phyloP scores from a whole-genome alignment of 768 basidiomycete species.

The Termitomyces sp. region DNA sequence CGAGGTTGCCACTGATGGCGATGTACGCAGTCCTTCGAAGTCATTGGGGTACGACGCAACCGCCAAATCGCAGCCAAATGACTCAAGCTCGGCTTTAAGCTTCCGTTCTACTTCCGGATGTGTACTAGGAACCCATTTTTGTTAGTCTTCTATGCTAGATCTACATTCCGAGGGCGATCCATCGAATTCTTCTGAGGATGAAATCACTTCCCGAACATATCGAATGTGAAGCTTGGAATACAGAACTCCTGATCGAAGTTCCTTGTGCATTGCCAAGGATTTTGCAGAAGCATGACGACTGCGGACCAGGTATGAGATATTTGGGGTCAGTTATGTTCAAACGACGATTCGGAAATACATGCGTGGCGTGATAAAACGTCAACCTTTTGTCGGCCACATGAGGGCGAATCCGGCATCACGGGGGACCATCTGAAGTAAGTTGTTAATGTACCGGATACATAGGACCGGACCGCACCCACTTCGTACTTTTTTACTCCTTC shows the following conservation, averaged over 20 bases:
- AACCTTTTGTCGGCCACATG: neutral
- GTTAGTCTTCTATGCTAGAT: slow-evolving; percentile 6
- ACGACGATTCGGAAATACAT: neutral
- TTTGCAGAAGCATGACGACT: neutral
- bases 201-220: neutral
- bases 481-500: neutral
- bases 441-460: neutral
- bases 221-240: neutral
- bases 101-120: neutral
- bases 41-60: neutral
- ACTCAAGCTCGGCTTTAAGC: neutral
- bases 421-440: neutral
- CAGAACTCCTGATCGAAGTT: neutral
- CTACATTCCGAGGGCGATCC: neutral
- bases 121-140: neutral
- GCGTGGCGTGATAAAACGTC: neutral
- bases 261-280: neutral
- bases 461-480: slow-evolving; percentile 1
- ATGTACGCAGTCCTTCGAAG: neutral
- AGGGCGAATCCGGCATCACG: neutral
- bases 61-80: neutral
- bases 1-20: neutral
- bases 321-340: neutral
- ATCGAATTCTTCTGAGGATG: neutral
- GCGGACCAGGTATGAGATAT: neutral